Evolutionary conservation across 2,329 filamentous ascomycete genomes (phyloP).

Genomic region (Monosporascus sp.): DNA sequence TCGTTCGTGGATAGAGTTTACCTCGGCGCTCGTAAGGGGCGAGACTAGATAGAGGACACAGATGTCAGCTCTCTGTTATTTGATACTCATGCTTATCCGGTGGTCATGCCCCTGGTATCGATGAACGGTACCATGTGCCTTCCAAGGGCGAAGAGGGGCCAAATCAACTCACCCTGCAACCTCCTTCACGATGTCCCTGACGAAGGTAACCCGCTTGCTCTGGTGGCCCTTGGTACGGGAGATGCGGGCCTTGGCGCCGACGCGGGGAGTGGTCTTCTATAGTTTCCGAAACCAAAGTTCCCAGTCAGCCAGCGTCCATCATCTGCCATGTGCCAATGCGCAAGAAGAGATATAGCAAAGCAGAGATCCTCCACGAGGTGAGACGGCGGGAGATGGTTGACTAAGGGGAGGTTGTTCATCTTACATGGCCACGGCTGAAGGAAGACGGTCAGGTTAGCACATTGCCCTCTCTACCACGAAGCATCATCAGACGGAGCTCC

Average conservation of each 20-base stretch:
- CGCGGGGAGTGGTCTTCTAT: conserved; percentile 79
- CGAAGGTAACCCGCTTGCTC: conserved; percentile 95
- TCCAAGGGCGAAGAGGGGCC: neutral
- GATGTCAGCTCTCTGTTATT: conserved; percentile 22
- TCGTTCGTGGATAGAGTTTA: neutral
- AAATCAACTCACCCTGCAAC: conserved; percentile 73
- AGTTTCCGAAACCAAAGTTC: conserved; percentile 27
- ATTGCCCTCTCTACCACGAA: no score
- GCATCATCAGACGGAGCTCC: no score
- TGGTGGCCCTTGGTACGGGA: conserved; percentile 90
- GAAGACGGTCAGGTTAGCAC: neutral
- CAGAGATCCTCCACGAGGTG: conserved; percentile 73
- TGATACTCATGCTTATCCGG: neutral
- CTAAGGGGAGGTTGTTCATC: conserved; percentile 24
- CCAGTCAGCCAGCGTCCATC: conserved; percentile 58
- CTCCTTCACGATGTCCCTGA: conserved; percentile 96
- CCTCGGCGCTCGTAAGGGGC: conserved; percentile 90
- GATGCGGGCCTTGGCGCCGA: conserved; percentile 66
- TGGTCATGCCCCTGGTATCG: no score
- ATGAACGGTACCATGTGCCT: no score
- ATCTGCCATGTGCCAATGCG: conserved; percentile 38
- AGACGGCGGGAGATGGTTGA: conserved; percentile 38
- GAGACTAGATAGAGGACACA: conserved; percentile 46
- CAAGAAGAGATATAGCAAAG: conserved; percentile 31
- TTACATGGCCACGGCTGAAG: conserved; percentile 59